A percentile compares a stretch with the other conserved stretches of the same genome.
These are phyloP conservation scores for Geranium brycei DNA, from an alignment of 345 rosid species.

Conservation along the genomic window DNA sequence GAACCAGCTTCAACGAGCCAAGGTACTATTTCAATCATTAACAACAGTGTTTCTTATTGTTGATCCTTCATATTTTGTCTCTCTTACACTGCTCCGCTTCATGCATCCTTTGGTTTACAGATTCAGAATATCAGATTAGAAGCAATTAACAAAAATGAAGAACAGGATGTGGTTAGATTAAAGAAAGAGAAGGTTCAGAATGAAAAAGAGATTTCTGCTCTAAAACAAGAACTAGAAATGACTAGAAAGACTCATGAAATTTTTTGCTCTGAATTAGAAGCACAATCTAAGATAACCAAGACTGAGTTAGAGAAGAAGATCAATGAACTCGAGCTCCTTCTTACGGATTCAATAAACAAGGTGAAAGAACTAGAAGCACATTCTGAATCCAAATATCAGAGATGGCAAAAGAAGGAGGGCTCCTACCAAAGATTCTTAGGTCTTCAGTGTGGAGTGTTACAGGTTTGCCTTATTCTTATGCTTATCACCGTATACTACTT, in stretches of 20 bases:
- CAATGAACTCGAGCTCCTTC: slow-evolving; percentile 41
- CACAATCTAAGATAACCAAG: slow-evolving; percentile 36
- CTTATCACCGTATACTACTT: slow-evolving; percentile 8
- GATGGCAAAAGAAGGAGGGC: slow-evolving; percentile 62
- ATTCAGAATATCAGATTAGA: slow-evolving; percentile 52
- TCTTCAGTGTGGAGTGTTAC: slow-evolving; percentile 40
- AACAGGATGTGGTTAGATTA: slow-evolving; percentile 36
- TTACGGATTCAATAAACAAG: slow-evolving; percentile 40
- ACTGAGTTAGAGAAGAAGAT: slow-evolving; percentile 44
- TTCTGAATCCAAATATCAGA: slow-evolving; percentile 46
- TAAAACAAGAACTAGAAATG: slow-evolving; percentile 51
- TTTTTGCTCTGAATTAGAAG: slow-evolving; percentile 40
- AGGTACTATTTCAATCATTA: not conserved
- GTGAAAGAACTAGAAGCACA: slow-evolving; percentile 67
- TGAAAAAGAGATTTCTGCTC: slow-evolving; percentile 43
- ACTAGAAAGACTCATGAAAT: slow-evolving; percentile 41
- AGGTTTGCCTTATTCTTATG: slow-evolving; percentile 33
- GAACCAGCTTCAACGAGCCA: not conserved
- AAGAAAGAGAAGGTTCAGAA: slow-evolving; percentile 43
- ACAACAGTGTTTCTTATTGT: not conserved
- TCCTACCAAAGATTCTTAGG: slow-evolving; percentile 44
- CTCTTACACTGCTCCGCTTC: not conserved
- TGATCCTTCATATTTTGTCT: not conserved
- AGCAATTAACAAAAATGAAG: slow-evolving; percentile 57
- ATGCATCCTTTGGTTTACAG: slow-evolving; percentile 25